Evolutionary conservation across 371 early-diverging fungal species (phyloP).

Genomic region (Entomophthora muscae): DNA sequence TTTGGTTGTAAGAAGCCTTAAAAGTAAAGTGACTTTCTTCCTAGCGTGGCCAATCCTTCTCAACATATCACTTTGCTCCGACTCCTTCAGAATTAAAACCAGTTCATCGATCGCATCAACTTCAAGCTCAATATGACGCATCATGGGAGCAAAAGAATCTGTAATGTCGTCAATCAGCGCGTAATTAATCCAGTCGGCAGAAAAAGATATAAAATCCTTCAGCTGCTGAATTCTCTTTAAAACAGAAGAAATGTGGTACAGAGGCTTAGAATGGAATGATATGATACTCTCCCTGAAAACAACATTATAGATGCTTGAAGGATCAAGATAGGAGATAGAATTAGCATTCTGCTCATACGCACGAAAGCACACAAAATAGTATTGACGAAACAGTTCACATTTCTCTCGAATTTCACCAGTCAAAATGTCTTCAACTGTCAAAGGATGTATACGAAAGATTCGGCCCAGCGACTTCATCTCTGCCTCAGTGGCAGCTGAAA

Average conservation of each 20-base stretch:
- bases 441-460: too few relatives aligned
- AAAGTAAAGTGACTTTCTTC: constrained; percentile 52
- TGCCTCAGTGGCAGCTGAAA: constrained; percentile 51
- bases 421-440: too few relatives aligned
- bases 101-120: constrained; percentile 82
- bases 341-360: constrained; percentile 48
- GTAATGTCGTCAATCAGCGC: constrained; percentile 69
- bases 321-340: constrained; percentile 43
- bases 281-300: constrained; percentile 62
- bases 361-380: constrained; percentile 79
- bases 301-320: constrained; percentile 64
- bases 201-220: constrained; percentile 24
- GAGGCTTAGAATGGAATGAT: constrained; percentile 56
- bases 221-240: constrained; percentile 53
- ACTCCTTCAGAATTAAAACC: constrained; percentile 71
- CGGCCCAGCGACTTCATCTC: constrained; percentile 49
- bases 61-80: constrained; percentile 75
- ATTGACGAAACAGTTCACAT: too few relatives aligned
- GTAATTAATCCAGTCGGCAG: constrained; percentile 73
- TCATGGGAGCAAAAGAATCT: too few relatives aligned
- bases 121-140: constrained; percentile 64
- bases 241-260: constrained; percentile 54
- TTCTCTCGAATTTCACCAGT: too few relatives aligned
- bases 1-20: constrained; percentile 56
- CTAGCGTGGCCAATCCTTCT: constrained; percentile 67